phyloP scores from a whole-genome alignment of 2,329 filamentous ascomycete genomes.

The Drechslera avenae region DNA sequence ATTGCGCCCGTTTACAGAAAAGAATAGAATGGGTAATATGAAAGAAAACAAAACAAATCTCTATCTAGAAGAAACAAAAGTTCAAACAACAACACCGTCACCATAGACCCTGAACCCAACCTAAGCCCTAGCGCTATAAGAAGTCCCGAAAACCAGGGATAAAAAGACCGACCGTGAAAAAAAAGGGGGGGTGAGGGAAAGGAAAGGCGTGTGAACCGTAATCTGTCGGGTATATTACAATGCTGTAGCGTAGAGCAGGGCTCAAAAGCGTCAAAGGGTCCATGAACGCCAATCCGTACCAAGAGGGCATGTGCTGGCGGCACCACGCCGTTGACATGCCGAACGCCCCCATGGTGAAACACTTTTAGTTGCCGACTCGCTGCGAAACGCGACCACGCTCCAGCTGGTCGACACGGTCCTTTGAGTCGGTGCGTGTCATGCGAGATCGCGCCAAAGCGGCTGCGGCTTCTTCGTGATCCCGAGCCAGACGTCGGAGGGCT shows the following conservation, averaged over 20 bases:
- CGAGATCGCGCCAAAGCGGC: conserved; percentile 16
- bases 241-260: neutral
- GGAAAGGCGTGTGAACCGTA: neutral
- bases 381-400: conserved; percentile 26
- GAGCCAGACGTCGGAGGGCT: conserved; percentile 33
- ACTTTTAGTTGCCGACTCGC: conserved; percentile 19
- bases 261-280: neutral
- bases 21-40: neutral
- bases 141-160: neutral
- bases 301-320: neutral
- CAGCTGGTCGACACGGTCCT: conserved; percentile 19
- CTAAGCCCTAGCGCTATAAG: neutral
- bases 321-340: neutral
- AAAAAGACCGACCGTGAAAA: neutral
- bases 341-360: conserved; percentile 3
- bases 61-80: neutral
- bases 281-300: neutral
- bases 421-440: conserved; percentile 18
- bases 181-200: too few relatives aligned
- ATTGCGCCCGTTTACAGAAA: neutral
- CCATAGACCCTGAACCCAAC: too few relatives aligned
- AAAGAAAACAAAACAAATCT: neutral
- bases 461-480: conserved; percentile 36
- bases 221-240: neutral
- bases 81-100: neutral